Evolutionary conservation across 164 flowering plant species (phyloP).

Genomic region (Warburgia ugandensis): DNA sequence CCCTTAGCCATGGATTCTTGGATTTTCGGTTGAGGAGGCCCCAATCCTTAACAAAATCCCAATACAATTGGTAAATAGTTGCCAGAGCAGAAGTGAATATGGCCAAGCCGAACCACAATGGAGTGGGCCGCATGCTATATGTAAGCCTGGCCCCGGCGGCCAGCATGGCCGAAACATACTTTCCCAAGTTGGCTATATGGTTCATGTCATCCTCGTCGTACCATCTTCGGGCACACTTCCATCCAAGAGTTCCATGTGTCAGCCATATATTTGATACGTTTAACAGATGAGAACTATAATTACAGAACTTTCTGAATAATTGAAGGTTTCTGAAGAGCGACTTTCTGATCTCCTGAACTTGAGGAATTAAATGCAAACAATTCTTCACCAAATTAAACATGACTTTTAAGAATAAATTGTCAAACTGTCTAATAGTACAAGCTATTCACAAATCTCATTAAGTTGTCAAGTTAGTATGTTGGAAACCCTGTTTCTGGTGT

Average conservation of each 20-base stretch:
- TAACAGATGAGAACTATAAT: too few species aligned
- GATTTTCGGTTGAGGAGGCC: constrained; percentile 66
- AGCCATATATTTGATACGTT: too few species aligned
- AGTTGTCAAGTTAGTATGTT: too few species aligned
- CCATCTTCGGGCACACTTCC: constrained; percentile 93
- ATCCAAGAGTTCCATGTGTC: background rate
- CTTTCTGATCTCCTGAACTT: too few species aligned
- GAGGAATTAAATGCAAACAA: too few species aligned
- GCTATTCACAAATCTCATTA: too few species aligned
- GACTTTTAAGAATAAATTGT: too few species aligned
- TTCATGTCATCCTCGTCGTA: constrained; percentile 54
- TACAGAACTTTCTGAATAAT: too few species aligned
- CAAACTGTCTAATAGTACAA: too few species aligned
- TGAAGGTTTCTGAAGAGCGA: too few species aligned
- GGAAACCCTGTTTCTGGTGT: too few species aligned
- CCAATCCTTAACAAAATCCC: constrained; percentile 99
- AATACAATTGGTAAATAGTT: constrained; percentile 81
- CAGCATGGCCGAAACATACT: constrained; percentile 96
- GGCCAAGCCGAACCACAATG: constrained; percentile 47
- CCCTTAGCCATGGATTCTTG: constrained; percentile 75
- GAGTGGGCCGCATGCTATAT: constrained; percentile 41
- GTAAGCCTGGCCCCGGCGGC: constrained; percentile 91
- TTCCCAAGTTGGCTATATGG: constrained; percentile 90
- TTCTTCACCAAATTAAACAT: too few species aligned
- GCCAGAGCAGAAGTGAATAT: constrained; percentile 65